A percentile compares a stretch with the other conserved stretches of the same genome.
These are phyloP conservation scores for Nakazawaea ishiwadae DNA, from an alignment of 805 yeast genomes.

Conservation along the genomic window DNA sequence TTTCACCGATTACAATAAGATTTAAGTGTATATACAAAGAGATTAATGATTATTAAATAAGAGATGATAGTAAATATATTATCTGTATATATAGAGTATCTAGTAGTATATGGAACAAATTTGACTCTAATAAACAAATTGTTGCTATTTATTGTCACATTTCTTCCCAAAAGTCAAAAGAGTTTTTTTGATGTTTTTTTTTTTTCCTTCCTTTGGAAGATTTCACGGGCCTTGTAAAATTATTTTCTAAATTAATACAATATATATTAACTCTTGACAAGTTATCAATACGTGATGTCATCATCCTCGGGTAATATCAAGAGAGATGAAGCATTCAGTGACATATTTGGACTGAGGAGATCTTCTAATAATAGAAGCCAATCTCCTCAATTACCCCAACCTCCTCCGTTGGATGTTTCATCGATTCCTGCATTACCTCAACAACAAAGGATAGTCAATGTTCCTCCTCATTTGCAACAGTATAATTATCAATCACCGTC, in stretches of 20 bases:
- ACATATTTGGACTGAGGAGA: conserved; percentile 26
- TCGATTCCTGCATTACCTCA: conserved; percentile 18
- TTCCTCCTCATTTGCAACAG: conserved; percentile 4
- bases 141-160: background rate
- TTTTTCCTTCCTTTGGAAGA: background rate
- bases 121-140: too few species aligned
- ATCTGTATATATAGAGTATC: too few species aligned
- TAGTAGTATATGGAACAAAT: too few species aligned
- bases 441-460: conserved; percentile 11
- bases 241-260: background rate
- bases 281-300: background rate
- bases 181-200: background rate
- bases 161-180: background rate
- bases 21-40: too few species aligned
- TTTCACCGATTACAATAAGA: too few species aligned
- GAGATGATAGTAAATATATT: too few species aligned
- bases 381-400: conserved; percentile 3
- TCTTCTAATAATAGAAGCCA: conserved; percentile 12
- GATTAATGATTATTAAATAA: too few species aligned
- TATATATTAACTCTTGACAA: background rate
- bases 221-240: background rate
- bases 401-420: conserved; percentile 12
- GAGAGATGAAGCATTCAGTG: conserved; percentile 25
- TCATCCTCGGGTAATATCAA: conserved; percentile 9
- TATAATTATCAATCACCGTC: conserved; percentile 2